Evolutionary conservation across 768 basidiomycete genomes (phyloP).

Genomic region (Pleurotus tuoliensis): DNA sequence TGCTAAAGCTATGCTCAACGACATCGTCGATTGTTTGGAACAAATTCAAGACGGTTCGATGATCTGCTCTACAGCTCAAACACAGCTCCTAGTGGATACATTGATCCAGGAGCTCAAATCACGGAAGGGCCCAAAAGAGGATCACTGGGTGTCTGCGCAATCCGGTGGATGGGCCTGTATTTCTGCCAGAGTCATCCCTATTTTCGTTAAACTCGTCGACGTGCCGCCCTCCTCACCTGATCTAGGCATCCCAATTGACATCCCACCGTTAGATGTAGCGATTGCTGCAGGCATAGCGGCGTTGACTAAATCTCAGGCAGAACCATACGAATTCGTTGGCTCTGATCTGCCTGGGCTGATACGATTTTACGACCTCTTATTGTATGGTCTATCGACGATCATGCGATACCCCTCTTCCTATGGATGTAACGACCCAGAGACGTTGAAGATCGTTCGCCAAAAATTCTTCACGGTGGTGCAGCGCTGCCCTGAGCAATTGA

Average conservation of each 20-base stretch:
- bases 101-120: conserved; percentile 1
- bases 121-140: conserved; percentile 6
- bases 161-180: conserved; percentile 3
- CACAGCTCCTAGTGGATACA: conserved; percentile 2
- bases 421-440: neutral
- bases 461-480: conserved; percentile 3
- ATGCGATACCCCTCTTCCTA: conserved; percentile 7
- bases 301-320: neutral
- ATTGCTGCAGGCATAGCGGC: conserved; percentile 5
- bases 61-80: neutral
- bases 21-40: conserved; percentile 4
- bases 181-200: conserved; percentile 4
- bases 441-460: neutral
- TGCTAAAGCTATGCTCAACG: conserved; percentile 4
- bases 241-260: neutral
- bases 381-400: conserved; percentile 6
- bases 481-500: neutral
- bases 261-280: neutral
- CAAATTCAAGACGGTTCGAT: neutral
- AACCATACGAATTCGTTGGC: neutral
- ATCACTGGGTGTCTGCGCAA: neutral
- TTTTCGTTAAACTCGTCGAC: conserved; percentile 5
- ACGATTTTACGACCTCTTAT: conserved; percentile 2
- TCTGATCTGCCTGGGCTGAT: neutral
- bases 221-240: neutral